Percentiles rank a stretch among this genome's conserved stretches.
These are phyloP conservation scores for Starmerella riodocensis DNA, from an alignment of 805 yeast species.

Conservation along the genomic window DNA sequence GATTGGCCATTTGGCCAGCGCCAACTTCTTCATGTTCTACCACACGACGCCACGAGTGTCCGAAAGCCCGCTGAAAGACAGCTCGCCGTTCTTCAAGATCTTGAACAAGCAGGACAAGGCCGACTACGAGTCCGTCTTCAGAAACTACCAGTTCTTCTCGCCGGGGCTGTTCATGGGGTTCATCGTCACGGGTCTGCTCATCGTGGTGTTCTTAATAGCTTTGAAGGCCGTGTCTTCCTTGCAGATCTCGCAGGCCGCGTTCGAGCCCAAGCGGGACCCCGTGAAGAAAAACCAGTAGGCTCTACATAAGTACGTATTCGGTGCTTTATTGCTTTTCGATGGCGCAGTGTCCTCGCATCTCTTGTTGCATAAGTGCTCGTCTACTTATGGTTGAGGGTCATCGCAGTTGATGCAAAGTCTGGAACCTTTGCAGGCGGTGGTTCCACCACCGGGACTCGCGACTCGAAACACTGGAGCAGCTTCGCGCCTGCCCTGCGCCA, in stretches of 20 bases:
- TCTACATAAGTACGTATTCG: not conserved
- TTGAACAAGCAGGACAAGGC: not conserved
- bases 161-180: constrained; percentile 71
- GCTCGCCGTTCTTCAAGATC: not conserved
- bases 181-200: constrained; percentile 48
- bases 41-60: constrained; percentile 23
- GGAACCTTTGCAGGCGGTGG: no score
- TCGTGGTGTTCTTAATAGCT: constrained; percentile 27
- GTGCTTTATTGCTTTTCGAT: no score
- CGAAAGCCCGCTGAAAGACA: no score
- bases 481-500: no score
- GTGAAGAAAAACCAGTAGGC: constrained; percentile 1
- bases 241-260: constrained; percentile 18
- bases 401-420: no score
- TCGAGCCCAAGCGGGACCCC: constrained; percentile 14
- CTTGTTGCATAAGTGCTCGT: no score
- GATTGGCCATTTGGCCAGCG: constrained; percentile 25
- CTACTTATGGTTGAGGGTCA: no score
- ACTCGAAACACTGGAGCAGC: no score
- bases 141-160: constrained; percentile 56
- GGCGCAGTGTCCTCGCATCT: no score
- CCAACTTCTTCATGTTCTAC: constrained; percentile 27
- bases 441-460: no score
- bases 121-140: constrained; percentile 34
- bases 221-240: constrained; percentile 12